These are phyloP conservation scores for Gossypium davidsonii DNA, from an alignment of 441 rosid species.

Conservation along the genomic window DNA sequence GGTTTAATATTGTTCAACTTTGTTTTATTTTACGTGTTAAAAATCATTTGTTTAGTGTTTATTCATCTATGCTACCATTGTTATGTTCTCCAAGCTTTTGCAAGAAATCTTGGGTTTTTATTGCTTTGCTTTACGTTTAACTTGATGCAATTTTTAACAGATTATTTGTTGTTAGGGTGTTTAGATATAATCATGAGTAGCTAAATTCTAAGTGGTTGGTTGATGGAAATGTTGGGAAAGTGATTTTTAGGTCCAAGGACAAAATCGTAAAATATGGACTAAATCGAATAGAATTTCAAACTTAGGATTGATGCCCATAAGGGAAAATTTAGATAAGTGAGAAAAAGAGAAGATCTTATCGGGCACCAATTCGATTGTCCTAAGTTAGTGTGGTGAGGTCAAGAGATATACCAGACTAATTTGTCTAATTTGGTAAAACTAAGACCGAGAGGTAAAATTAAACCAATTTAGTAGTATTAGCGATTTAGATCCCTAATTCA, in stretches of 20 bases:
- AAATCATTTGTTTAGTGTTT: not conserved
- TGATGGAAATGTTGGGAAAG: not conserved
- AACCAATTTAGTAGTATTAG: not conserved
- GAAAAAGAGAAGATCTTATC: not conserved
- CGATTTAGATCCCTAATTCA: not conserved
- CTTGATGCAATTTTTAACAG: not conserved
- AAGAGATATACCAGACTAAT: not conserved
- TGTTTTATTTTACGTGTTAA: not conserved
- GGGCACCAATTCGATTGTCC: not conserved
- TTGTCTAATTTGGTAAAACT: not conserved
- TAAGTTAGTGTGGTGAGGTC: not conserved
- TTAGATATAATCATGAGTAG: not conserved
- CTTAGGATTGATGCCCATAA: not conserved
- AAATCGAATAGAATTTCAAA: no score
- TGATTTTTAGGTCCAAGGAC: not conserved
- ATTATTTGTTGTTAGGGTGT: not conserved
- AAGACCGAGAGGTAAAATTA: not conserved
- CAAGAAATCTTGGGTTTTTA: not conserved
- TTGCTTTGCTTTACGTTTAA: no score
- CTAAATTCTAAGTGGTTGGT: not conserved
- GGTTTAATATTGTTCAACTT: no score
- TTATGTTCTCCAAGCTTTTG: not conserved
- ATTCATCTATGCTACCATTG: not conserved
- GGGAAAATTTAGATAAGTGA: not conserved
- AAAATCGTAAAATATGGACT: no score